Conservation (phyloP, 805 yeast genomes). For the Grigorovia jiainica region DNA sequence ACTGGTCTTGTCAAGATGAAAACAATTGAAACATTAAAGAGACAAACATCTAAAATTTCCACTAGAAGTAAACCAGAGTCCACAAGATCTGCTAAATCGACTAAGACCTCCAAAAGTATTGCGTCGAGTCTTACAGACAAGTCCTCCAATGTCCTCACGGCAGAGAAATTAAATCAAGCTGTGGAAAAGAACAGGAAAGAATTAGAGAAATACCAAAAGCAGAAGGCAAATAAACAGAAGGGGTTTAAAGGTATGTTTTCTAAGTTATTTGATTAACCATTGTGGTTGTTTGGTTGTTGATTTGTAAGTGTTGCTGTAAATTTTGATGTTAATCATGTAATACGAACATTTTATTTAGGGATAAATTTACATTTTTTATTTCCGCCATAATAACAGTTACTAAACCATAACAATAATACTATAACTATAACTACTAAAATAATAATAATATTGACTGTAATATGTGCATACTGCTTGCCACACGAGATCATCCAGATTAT, state of each 20-base stretch:
- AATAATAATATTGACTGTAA: no score
- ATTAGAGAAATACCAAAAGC: slow-evolving; percentile 20
- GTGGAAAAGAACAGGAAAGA: slow-evolving; percentile 27
- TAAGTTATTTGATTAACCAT: slow-evolving; percentile 15
- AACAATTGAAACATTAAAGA: slow-evolving; percentile 45
- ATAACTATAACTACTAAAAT: no score
- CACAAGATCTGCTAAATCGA: neutral
- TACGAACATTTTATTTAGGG: no score
- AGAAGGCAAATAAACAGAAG: slow-evolving; percentile 10
- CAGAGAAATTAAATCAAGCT: slow-evolving; percentile 21
- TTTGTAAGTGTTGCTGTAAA: no score
- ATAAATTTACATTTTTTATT: no score
- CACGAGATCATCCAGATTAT: slow-evolving; percentile 61
- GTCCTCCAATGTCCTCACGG: slow-evolving; percentile 7
- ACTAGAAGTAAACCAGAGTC: slow-evolving; percentile 1
- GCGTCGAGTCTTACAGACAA: neutral
- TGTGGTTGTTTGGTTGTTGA: no score
- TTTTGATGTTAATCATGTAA: no score
- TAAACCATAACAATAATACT: no score
- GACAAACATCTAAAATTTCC: slow-evolving; percentile 25
- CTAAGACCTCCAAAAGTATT: neutral
- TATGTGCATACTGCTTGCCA: slow-evolving; percentile 78
- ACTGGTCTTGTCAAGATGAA: slow-evolving; percentile 56
- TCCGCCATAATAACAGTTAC: no score
- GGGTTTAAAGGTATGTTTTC: slow-evolving; percentile 20